phyloP scores from a whole-genome alignment of 1,139 yeast species.

The Entelexis sorbosivorans region DNA sequence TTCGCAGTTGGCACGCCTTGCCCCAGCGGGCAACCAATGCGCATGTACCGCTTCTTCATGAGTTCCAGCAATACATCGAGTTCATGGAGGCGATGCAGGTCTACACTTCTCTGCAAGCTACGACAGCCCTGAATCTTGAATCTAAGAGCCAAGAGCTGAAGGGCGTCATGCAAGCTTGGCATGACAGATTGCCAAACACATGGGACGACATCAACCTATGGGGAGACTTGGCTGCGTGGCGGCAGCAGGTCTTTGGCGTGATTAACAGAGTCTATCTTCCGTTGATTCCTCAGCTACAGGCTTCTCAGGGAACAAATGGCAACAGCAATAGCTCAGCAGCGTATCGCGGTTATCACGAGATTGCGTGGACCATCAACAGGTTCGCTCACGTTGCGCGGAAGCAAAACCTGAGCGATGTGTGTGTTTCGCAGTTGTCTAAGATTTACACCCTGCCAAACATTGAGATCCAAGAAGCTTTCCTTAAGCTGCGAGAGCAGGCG shows the following conservation, averaged over 20 bases:
- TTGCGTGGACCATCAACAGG: conserved; percentile 96
- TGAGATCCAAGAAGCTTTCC: conserved; percentile 95
- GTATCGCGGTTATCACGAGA: conserved; percentile 94
- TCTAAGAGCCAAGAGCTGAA: conserved; percentile 87
- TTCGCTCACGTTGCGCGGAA: conserved; percentile 98
- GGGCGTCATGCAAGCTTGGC: conserved; percentile 92
- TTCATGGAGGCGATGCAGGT: conserved; percentile 96
- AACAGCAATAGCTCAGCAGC: conserved; percentile 72
- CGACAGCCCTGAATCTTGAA: conserved; percentile 86
- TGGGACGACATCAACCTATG: conserved; percentile 98
- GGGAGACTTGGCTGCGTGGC: conserved; percentile 97
- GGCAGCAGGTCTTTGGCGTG: conserved; percentile 97
- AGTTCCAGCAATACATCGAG: conserved; percentile 95
- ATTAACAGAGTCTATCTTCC: conserved; percentile 92
- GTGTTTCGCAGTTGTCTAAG: conserved; percentile 83
- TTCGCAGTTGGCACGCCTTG: conserved; percentile 86
- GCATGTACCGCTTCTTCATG: conserved; percentile 80
- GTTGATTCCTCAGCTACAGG: conserved; percentile 75
- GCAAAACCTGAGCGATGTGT: conserved; percentile 94
- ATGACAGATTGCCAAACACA: conserved; percentile 86
- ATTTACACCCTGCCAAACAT: conserved; percentile 93
- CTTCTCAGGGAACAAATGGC: conserved; percentile 36
- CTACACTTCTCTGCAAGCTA: conserved; percentile 75
- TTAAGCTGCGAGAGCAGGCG: conserved; percentile 92
- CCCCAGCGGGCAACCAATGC: conserved; percentile 74